These are phyloP conservation scores for Umbelopsis sp. DNA, from an alignment of 371 early-diverging fungal genomes.

Conservation along the genomic window DNA sequence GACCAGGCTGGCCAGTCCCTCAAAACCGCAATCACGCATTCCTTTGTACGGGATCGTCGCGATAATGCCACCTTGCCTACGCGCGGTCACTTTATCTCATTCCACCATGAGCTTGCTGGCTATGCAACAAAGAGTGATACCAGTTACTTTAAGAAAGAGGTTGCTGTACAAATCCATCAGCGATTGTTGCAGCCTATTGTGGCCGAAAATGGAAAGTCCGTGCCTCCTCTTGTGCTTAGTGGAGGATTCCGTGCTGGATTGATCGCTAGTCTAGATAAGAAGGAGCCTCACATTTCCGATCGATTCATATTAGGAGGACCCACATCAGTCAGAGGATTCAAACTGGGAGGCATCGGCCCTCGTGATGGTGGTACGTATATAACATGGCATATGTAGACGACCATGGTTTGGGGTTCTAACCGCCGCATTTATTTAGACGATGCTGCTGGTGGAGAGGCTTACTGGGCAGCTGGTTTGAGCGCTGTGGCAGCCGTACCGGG, in stretches of 20 bases:
- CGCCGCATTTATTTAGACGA: constrained; percentile 58
- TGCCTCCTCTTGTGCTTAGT: constrained; percentile 44
- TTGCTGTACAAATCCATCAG: constrained; percentile 56
- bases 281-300: constrained; percentile 68
- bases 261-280: constrained; percentile 56
- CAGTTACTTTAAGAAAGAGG: constrained; percentile 69
- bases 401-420: background rate
- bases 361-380: constrained; percentile 66
- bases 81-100: constrained; percentile 64
- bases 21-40: constrained; percentile 77
- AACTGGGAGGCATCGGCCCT: constrained; percentile 85
- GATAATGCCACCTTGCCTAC: constrained; percentile 78
- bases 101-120: constrained; percentile 50
- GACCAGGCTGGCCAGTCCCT: constrained; percentile 80
- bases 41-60: constrained; percentile 70
- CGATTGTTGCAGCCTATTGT: constrained; percentile 21
- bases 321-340: constrained; percentile 86
- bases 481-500: constrained; percentile 81
- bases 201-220: constrained; percentile 20
- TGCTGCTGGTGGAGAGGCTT: constrained; percentile 87
- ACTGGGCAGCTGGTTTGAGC: constrained; percentile 79
- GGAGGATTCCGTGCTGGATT: constrained; percentile 56
- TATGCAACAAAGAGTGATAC: constrained; percentile 83
- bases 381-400: no score
- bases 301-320: constrained; percentile 90